Evolutionary conservation across 768 basidiomycete species (phyloP).

Genomic region (Calocera viscosa): DNA sequence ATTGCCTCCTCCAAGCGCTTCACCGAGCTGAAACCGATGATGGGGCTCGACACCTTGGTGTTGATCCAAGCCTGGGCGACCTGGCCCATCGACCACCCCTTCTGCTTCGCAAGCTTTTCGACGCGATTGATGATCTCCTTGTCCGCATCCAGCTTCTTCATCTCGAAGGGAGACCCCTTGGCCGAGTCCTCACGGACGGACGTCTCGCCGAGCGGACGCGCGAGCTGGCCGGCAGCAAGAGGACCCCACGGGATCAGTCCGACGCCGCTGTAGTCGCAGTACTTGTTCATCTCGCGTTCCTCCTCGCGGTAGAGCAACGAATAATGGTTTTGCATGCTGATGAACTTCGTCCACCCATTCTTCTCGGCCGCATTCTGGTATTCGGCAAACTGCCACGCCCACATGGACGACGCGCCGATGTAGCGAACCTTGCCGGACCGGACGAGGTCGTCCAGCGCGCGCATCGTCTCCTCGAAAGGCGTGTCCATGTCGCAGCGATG

Average conservation of each 20-base stretch:
- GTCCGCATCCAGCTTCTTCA: too few relatives aligned
- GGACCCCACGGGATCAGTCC: slow-evolving; percentile 24
- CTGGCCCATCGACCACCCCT: slow-evolving; percentile 24
- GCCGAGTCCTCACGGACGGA: too few relatives aligned
- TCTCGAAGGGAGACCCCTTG: too few relatives aligned
- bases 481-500: slow-evolving; percentile 32
- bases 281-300: slow-evolving; percentile 19
- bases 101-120: slow-evolving; percentile 25
- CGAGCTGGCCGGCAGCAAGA: slow-evolving; percentile 20
- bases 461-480: slow-evolving; percentile 41
- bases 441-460: slow-evolving; percentile 54
- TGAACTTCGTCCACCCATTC: slow-evolving; percentile 8
- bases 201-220: slow-evolving; percentile 12
- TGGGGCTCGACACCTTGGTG: too few relatives aligned
- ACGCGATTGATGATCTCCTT: slow-evolving; percentile 14
- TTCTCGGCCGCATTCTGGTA: slow-evolving; percentile 21
- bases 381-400: slow-evolving; percentile 30
- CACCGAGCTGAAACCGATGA: too few relatives aligned
- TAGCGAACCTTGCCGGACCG: slow-evolving; percentile 50
- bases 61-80: not conserved
- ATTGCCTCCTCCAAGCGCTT: too few relatives aligned
- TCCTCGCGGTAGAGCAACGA: slow-evolving; percentile 8
- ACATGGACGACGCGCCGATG: slow-evolving; percentile 40
- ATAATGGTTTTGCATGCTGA: slow-evolving; percentile 8
- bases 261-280: slow-evolving; percentile 14